A percentile compares a stretch with the other conserved stretches of the same genome.
These are phyloP conservation scores for Blastobotrys mokoenaii DNA, from an alignment of 805 yeast genomes.

Conservation along the genomic window DNA sequence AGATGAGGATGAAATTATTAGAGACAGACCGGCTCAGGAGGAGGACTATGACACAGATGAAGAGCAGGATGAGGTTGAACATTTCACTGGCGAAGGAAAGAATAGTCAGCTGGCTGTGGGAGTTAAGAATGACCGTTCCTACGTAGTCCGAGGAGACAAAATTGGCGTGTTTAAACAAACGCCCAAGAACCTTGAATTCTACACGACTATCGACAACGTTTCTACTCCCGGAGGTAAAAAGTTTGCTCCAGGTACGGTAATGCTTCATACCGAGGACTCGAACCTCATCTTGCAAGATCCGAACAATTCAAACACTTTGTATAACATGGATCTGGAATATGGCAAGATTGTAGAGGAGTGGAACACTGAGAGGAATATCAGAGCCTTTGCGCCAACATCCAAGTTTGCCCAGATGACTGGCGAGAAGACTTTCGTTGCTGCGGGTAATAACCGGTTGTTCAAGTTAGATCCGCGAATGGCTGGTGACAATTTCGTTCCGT, in stretches of 20 bases:
- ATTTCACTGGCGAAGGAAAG: conserved; percentile 29
- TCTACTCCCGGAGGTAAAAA: conserved; percentile 41
- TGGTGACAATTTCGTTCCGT: conserved; percentile 50
- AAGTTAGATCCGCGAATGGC: conserved; percentile 70
- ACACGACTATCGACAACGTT: conserved; percentile 60
- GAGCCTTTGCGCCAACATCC: conserved; percentile 58
- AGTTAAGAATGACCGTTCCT: conserved; percentile 59
- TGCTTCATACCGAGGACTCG: conserved; percentile 72
- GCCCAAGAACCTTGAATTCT: conserved; percentile 44
- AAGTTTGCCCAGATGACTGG: conserved; percentile 67
- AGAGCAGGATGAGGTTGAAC: conserved; percentile 20
- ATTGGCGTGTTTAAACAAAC: conserved; percentile 71
- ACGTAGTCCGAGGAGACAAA: conserved; percentile 68
- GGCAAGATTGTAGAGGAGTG: conserved; percentile 87
- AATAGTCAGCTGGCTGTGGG: conserved; percentile 70
- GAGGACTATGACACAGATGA: conserved; percentile 26
- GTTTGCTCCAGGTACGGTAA: conserved; percentile 52
- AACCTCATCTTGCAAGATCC: conserved; percentile 57
- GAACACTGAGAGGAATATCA: conserved; percentile 40
- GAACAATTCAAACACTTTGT: conserved; percentile 38
- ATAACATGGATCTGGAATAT: conserved; percentile 67
- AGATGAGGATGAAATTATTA: conserved; percentile 28
- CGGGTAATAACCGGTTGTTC: conserved; percentile 58
- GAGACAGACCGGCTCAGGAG: conserved; percentile 27
- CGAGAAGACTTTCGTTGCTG: conserved; percentile 69